Percentiles rank a stretch among this genome's conserved stretches.
These are phyloP conservation scores for Seiridium cupressi DNA, from an alignment of 2,329 filamentous ascomycete genomes.

Conservation along the genomic window DNA sequence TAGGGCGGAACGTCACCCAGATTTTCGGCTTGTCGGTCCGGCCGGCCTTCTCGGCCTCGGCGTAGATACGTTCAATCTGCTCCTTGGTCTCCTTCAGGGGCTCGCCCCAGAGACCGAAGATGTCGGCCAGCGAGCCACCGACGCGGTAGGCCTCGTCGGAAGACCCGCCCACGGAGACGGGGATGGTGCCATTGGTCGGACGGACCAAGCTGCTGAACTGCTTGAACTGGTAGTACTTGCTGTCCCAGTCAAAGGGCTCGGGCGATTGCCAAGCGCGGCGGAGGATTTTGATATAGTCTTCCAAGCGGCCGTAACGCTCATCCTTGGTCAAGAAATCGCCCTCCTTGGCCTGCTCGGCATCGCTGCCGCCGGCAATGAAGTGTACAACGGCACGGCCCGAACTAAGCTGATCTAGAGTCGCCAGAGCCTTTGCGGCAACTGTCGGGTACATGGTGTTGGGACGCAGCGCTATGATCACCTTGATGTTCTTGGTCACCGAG, in stretches of 20 bases:
- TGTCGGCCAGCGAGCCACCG: conserved; percentile 57
- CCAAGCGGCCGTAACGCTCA: conserved; percentile 54
- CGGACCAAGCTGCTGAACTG: conserved; percentile 53
- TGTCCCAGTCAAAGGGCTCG: conserved; percentile 61
- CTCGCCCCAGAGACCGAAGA: conserved; percentile 64
- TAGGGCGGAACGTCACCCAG: conserved; percentile 64
- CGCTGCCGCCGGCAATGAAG: conserved; percentile 61
- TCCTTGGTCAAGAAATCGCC: conserved; percentile 59
- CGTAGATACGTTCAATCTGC: conserved; percentile 60
- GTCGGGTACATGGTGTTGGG: conserved; percentile 63
- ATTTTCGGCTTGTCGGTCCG: conserved; percentile 54
- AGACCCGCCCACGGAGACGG: conserved; percentile 58
- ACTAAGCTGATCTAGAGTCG: conserved; percentile 60
- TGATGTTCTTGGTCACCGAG: conserved; percentile 55
- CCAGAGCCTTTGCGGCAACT: conserved; percentile 59
- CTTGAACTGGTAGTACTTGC: conserved; percentile 59
- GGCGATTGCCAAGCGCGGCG: conserved; percentile 55
- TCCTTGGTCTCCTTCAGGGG: conserved; percentile 62
- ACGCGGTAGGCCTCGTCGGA: conserved; percentile 59
- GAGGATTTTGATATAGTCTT: conserved; percentile 62
- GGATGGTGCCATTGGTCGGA: conserved; percentile 51
- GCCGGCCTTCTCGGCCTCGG: conserved; percentile 56
- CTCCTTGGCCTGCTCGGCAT: conserved; percentile 58
- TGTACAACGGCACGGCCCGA: conserved; percentile 58
- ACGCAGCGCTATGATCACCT: conserved; percentile 59